Evolutionary conservation across 2,329 filamentous ascomycete genomes (phyloP).

Genomic region (Cladosporium oxysporum): DNA sequence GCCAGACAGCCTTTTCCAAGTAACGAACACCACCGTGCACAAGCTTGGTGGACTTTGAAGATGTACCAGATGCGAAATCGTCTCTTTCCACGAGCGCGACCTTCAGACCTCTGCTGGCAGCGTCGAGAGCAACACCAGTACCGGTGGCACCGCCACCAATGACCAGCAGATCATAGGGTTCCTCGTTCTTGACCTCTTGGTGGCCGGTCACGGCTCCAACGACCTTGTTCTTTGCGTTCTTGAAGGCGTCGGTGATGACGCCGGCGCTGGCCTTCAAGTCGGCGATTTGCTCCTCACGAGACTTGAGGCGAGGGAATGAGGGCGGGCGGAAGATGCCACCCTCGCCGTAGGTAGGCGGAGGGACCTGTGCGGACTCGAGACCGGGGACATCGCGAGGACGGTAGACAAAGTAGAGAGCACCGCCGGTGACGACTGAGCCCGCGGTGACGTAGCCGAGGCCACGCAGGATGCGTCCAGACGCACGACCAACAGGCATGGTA

Average conservation of each 20-base stretch:
- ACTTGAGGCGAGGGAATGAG: conserved; percentile 64
- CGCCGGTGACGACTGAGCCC: conserved; percentile 55
- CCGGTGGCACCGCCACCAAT: conserved; percentile 81
- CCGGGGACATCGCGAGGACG: conserved; percentile 73
- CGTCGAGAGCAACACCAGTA: conserved; percentile 77
- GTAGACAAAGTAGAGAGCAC: conserved; percentile 63
- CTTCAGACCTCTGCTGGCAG: conserved; percentile 74
- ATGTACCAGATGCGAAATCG: conserved; percentile 79
- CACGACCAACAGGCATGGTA: conserved; percentile 23
- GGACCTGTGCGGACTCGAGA: conserved; percentile 66
- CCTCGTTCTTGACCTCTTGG: conserved; percentile 32
- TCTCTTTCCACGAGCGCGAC: conserved; percentile 81
- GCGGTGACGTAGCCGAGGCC: conserved; percentile 61
- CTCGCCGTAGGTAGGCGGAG: conserved; percentile 68
- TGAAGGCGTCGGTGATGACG: conserved; percentile 37
- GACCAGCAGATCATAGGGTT: conserved; percentile 70
- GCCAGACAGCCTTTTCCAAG: conserved; percentile 83
- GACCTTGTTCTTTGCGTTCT: conserved; percentile 48
- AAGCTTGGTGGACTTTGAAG: conserved; percentile 84
- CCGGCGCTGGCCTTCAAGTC: conserved; percentile 57
- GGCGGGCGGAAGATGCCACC: conserved; percentile 69
- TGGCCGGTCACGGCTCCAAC: conserved; percentile 38
- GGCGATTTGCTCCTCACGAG: conserved; percentile 64
- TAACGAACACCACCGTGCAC: conserved; percentile 85
- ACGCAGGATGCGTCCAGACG: conserved; percentile 51